A percentile compares a stretch with the other conserved stretches of the same genome.
Conservation (phyloP, 2,329 filamentous ascomycete genomes). For the Penicillium nordicum region DNA sequence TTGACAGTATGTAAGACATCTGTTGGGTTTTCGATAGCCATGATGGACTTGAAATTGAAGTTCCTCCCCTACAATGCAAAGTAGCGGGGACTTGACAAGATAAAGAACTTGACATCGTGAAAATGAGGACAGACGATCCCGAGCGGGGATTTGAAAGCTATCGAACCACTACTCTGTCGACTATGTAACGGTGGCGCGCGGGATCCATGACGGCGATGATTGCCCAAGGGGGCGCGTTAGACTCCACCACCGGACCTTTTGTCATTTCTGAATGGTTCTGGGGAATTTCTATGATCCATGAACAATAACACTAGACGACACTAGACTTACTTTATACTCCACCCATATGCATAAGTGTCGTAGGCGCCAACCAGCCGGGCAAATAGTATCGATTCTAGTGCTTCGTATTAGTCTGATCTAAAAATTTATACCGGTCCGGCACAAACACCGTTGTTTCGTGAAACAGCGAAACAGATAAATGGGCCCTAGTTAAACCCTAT, state of each 20-base stretch:
- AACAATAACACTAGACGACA: not conserved
- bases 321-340: conserved; percentile 1
- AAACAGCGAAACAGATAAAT: not conserved
- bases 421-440: conserved; percentile 3
- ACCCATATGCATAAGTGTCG: not conserved
- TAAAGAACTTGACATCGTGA: conserved; percentile 1
- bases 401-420: conserved; percentile 3
- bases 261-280: conserved; percentile 2
- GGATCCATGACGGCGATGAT: not conserved
- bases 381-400: conserved; percentile 3
- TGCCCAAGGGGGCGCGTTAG: not conserved
- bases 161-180: not conserved
- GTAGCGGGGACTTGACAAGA: not conserved
- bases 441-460: conserved; percentile 10
- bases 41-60: conserved; percentile 7
- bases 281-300: conserved; percentile 1
- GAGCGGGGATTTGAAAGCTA: conserved; percentile 1
- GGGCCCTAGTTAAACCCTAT: conserved; percentile 10
- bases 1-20: conserved; percentile 33
- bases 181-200: not conserved
- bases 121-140: conserved; percentile 1
- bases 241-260: conserved; percentile 3
- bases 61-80: not conserved
- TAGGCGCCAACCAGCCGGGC: not conserved
- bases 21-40: conserved; percentile 22